phyloP scores from a whole-genome alignment of 768 basidiomycete species.

The Termitomyces sp. region DNA sequence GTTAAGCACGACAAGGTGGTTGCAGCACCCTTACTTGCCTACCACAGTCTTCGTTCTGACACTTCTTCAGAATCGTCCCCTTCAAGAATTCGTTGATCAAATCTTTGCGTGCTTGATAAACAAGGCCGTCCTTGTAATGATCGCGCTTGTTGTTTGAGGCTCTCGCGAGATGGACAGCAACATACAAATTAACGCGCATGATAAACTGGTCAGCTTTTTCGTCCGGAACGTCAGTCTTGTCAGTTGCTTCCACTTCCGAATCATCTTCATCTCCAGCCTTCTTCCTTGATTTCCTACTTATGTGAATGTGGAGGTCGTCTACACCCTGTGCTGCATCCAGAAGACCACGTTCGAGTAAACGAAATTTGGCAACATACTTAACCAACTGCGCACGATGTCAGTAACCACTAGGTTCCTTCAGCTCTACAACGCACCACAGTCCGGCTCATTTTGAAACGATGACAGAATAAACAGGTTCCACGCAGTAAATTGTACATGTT shows the following conservation, averaged over 20 bases:
- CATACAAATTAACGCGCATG: constrained; percentile 61
- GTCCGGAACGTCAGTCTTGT: constrained; percentile 34
- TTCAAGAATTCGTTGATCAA: constrained; percentile 81
- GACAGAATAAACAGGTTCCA: constrained; percentile 91
- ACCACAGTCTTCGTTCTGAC: constrained; percentile 70
- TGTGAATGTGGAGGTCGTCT: constrained; percentile 57
- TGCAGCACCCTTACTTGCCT: constrained; percentile 53
- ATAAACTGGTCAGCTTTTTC: constrained; percentile 64
- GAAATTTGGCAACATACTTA: constrained; percentile 84
- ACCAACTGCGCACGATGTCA: constrained; percentile 47
- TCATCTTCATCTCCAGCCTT: constrained; percentile 35
- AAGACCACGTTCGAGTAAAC: constrained; percentile 85
- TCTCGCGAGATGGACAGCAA: constrained; percentile 49
- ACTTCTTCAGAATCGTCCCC: constrained; percentile 63
- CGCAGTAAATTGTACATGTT: constrained; percentile 87
- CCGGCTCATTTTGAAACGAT: constrained; percentile 79
- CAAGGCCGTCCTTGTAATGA: constrained; percentile 83
- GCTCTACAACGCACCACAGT: constrained; percentile 47
- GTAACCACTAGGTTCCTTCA: not conserved
- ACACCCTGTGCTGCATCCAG: constrained; percentile 76
- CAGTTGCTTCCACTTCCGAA: constrained; percentile 31
- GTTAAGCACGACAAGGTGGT: constrained; percentile 5
- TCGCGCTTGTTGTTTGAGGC: constrained; percentile 63
- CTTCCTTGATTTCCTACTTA: constrained; percentile 26
- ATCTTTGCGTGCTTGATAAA: constrained; percentile 84